Conservation (phyloP, 169 alveolate genomes). For the Neospora caninum region DNA sequence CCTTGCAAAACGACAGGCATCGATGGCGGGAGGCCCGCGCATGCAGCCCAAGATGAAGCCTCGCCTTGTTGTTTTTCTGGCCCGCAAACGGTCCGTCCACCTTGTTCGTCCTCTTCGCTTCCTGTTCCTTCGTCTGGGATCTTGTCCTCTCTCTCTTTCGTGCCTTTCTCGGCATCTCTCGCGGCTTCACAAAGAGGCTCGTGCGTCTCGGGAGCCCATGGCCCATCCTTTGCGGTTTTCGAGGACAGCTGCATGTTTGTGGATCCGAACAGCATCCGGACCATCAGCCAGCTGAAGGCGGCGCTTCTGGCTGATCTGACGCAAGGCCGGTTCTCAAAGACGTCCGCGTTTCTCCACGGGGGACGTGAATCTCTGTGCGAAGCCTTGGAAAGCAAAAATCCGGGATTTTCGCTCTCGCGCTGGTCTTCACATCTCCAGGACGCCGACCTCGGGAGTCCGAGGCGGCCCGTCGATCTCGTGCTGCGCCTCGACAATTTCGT, state of each 20-base stretch:
- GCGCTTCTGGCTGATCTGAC: background rate
- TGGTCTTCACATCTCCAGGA: too few relatives aligned
- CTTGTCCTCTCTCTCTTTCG: background rate
- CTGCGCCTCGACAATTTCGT: background rate
- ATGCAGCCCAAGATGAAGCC: too few relatives aligned
- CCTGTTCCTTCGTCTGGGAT: background rate
- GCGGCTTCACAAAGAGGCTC: background rate
- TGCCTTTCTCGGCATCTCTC: background rate
- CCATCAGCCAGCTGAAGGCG: slow-evolving; percentile 36
- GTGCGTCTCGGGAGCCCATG: background rate
- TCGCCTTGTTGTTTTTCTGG: background rate
- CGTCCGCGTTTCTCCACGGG: background rate
- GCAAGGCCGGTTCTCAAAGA: background rate
- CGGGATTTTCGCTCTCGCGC: background rate
- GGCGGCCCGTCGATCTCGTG: background rate
- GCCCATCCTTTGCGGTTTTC: background rate
- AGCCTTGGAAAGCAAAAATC: background rate
- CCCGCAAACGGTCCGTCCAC: background rate
- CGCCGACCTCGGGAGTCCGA: background rate
- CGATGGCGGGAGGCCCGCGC: background rate
- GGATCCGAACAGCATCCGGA: background rate
- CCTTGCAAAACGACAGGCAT: background rate
- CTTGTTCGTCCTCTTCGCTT: background rate
- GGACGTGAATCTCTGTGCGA: background rate
- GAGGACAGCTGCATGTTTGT: slow-evolving; percentile 26